phyloP scores from a whole-genome alignment of 768 basidiomycete genomes.

The Pholiota conissans region DNA sequence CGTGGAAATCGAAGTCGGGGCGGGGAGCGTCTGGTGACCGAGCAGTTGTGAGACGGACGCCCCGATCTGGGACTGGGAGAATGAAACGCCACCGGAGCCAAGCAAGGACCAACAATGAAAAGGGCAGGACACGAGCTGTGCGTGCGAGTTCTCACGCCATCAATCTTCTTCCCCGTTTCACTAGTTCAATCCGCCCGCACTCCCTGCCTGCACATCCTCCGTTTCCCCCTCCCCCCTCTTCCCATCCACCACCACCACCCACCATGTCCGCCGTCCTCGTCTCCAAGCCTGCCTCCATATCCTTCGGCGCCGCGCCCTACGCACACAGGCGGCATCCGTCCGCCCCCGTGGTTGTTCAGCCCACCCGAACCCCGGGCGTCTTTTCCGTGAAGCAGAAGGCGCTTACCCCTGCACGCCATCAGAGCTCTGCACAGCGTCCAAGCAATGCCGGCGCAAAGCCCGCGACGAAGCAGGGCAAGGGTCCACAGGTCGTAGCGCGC shows the following conservation, averaged over 20 bases:
- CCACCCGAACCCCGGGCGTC: slow-evolving; percentile 73
- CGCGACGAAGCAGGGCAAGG: slow-evolving; percentile 28
- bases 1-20: not conserved
- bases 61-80: slow-evolving; percentile 4
- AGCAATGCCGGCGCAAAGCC: slow-evolving; percentile 26
- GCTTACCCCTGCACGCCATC: slow-evolving; percentile 22
- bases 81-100: slow-evolving; percentile 16
- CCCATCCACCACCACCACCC: no score
- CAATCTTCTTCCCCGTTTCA: slow-evolving; percentile 17
- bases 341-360: slow-evolving; percentile 66
- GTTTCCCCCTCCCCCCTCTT: slow-evolving; percentile 20
- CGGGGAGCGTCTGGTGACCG: not conserved
- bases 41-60: not conserved
- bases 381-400: slow-evolving; percentile 61
- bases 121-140: not conserved
- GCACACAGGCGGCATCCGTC: slow-evolving; percentile 68
- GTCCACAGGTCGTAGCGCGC: slow-evolving; percentile 28
- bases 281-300: slow-evolving; percentile 41
- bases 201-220: slow-evolving; percentile 18
- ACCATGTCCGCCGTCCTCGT: slow-evolving; percentile 45
- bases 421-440: slow-evolving; percentile 24
- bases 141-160: slow-evolving; percentile 9
- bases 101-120: slow-evolving; percentile 11
- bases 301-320: slow-evolving; percentile 25
- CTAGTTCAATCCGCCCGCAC: slow-evolving; percentile 6